Evolutionary conservation across 2,329 filamentous ascomycete genomes (phyloP).

Genomic region (Xylariaceae sp.): DNA sequence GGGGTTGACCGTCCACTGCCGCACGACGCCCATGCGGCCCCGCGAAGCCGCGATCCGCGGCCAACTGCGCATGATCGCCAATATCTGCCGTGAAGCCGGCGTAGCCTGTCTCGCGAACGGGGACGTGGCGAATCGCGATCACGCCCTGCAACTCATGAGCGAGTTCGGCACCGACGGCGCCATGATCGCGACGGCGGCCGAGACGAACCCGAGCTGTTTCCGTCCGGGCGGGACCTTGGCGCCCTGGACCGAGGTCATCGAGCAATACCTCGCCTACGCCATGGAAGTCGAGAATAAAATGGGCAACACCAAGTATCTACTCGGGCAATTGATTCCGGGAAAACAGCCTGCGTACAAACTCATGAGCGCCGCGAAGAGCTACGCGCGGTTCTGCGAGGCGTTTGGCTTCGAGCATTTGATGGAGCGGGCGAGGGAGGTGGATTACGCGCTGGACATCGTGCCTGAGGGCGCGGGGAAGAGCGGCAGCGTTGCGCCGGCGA

Average conservation of each 20-base stretch:
- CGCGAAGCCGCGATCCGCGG: slow-evolving; percentile 79
- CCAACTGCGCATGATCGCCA: slow-evolving; percentile 77
- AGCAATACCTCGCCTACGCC: slow-evolving; percentile 65
- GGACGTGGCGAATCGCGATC: slow-evolving; percentile 70
- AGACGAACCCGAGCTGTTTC: slow-evolving; percentile 89
- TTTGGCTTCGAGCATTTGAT: slow-evolving; percentile 60
- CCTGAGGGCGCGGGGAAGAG: slow-evolving; percentile 42
- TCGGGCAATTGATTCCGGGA: slow-evolving; percentile 80
- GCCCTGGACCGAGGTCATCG: slow-evolving; percentile 71
- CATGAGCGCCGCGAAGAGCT: slow-evolving; percentile 63
- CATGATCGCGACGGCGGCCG: slow-evolving; percentile 94
- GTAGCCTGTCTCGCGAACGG: slow-evolving; percentile 96
- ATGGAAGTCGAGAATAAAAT: slow-evolving; percentile 80
- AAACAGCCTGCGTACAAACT: slow-evolving; percentile 59
- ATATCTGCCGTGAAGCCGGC: slow-evolving; percentile 74
- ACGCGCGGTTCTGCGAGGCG: slow-evolving; percentile 60
- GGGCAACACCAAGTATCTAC: slow-evolving; percentile 88
- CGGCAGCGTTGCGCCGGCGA: neutral
- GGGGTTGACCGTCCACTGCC: slow-evolving; percentile 88
- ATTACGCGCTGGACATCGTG: slow-evolving; percentile 57
- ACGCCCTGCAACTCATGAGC: slow-evolving; percentile 63
- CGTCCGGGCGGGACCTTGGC: slow-evolving; percentile 57
- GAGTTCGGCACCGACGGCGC: slow-evolving; percentile 87
- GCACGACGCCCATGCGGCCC: slow-evolving; percentile 92
- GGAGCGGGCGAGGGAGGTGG: slow-evolving; percentile 58